Evolutionary conservation across 805 yeast genomes (phyloP).

Genomic region (Yarrowia sp.): DNA sequence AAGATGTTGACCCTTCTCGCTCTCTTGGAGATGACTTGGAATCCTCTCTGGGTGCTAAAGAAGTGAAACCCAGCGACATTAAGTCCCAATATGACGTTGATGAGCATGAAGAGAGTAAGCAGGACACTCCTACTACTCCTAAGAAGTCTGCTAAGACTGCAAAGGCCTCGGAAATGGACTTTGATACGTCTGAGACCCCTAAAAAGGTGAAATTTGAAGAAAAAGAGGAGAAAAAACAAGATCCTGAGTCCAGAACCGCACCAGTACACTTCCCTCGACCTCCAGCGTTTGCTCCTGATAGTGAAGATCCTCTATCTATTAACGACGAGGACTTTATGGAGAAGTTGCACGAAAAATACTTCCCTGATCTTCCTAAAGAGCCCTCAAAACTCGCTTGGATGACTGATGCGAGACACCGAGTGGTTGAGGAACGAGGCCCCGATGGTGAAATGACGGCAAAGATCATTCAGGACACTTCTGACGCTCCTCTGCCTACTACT

Average conservation of each 20-base stretch:
- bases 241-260: background rate
- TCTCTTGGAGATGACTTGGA: background rate
- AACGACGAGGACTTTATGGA: constrained; percentile 62
- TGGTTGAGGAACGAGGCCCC: constrained; percentile 36
- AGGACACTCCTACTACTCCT: background rate
- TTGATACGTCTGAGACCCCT: background rate
- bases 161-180: constrained; percentile 1
- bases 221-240: background rate
- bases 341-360: constrained; percentile 65
- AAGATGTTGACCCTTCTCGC: background rate
- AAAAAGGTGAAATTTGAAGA: constrained; percentile 8
- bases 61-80: constrained; percentile 4
- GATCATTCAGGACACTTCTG: constrained; percentile 16
- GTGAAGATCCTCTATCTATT: constrained; percentile 9
- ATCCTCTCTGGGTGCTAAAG: constrained; percentile 6
- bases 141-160: background rate
- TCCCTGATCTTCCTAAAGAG: constrained; percentile 86
- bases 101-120: background rate
- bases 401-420: constrained; percentile 53
- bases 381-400: constrained; percentile 87
- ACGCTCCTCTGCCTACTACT: constrained; percentile 4
- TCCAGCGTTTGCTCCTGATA: background rate
- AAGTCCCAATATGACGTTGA: background rate
- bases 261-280: constrained; percentile 8
- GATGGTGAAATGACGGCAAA: constrained; percentile 14